Evolutionary conservation across 768 basidiomycete genomes (phyloP).

Genomic region (Pilatotrama ljubarskyi): DNA sequence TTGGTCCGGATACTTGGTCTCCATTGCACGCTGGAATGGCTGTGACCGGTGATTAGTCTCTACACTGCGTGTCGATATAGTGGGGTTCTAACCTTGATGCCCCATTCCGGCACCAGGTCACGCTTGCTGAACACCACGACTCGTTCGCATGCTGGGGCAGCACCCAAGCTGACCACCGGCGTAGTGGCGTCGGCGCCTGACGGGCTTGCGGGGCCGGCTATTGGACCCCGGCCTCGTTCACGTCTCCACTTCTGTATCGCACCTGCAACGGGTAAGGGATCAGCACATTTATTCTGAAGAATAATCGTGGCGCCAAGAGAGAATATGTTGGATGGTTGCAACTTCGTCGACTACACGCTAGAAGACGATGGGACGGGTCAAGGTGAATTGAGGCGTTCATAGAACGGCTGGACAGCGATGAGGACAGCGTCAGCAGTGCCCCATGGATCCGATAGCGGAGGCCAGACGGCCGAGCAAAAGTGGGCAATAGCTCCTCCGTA

Average conservation of each 20-base stretch:
- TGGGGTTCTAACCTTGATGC: slow-evolving; percentile 65
- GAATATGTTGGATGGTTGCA: neutral
- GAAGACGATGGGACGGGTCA: no score
- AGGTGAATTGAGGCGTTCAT: no score
- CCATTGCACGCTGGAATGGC: slow-evolving; percentile 78
- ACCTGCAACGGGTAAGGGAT: no score
- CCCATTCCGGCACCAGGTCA: slow-evolving; percentile 88
- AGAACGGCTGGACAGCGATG: no score
- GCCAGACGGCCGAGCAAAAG: no score
- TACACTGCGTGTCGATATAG: neutral
- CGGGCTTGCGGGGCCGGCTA: slow-evolving; percentile 25
- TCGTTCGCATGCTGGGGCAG: slow-evolving; percentile 61
- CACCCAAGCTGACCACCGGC: slow-evolving; percentile 18
- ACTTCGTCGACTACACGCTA: neutral
- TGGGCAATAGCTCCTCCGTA: no score
- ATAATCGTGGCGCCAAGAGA: no score
- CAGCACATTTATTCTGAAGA: no score
- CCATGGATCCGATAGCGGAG: no score
- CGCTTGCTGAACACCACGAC: slow-evolving; percentile 92
- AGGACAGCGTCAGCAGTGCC: no score
- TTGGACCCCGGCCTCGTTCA: slow-evolving; percentile 53
- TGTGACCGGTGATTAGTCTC: slow-evolving; percentile 29
- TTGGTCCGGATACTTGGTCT: slow-evolving; percentile 68
- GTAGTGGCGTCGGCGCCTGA: neutral
- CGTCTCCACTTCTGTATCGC: slow-evolving; percentile 67